Conservation (phyloP, 306 rosid genomes). For the Citrullus amarus region DNA sequence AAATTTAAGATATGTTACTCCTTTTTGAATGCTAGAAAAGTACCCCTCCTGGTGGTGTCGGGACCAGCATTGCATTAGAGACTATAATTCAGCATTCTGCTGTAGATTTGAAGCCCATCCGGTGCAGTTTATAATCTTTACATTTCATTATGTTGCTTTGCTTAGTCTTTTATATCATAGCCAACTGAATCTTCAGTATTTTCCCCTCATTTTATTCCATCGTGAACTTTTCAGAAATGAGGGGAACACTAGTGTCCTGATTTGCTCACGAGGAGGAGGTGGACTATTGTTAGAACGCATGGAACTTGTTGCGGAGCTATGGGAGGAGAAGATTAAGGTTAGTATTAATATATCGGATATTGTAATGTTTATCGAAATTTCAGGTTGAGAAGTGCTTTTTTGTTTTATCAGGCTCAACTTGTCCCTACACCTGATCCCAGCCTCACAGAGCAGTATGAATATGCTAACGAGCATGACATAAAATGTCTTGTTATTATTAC, state of each 20-base stretch:
- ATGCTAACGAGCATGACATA: constrained; percentile 82
- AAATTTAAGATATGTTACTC: background rate
- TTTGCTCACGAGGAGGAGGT: constrained; percentile 95
- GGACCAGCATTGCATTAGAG: constrained; percentile 88
- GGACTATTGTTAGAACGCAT: constrained; percentile 78
- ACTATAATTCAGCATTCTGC: constrained; percentile 71
- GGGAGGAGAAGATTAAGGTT: constrained; percentile 89
- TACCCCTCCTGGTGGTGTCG: constrained; percentile 72
- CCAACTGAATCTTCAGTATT: no score
- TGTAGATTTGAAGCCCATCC: constrained; percentile 47
- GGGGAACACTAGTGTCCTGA: constrained; percentile 50
- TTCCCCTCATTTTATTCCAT: background rate
- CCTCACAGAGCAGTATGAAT: constrained; percentile 91
- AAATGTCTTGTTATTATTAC: constrained; percentile 81
- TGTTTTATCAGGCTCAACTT: constrained; percentile 64
- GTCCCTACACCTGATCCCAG: constrained; percentile 82
- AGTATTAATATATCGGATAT: background rate
- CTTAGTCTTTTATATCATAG: background rate
- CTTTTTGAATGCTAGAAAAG: constrained; percentile 48
- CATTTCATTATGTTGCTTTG: background rate
- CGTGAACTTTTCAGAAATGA: constrained; percentile 45
- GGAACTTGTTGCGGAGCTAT: constrained; percentile 78
- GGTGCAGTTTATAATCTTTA: constrained; percentile 23
- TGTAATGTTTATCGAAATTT: background rate
- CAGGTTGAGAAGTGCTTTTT: constrained; percentile 15